Evolutionary conservation across 805 yeast genomes (phyloP), one percentile per base, ranked within the genome.

Genomic region (Pichia exigua): DNA sequence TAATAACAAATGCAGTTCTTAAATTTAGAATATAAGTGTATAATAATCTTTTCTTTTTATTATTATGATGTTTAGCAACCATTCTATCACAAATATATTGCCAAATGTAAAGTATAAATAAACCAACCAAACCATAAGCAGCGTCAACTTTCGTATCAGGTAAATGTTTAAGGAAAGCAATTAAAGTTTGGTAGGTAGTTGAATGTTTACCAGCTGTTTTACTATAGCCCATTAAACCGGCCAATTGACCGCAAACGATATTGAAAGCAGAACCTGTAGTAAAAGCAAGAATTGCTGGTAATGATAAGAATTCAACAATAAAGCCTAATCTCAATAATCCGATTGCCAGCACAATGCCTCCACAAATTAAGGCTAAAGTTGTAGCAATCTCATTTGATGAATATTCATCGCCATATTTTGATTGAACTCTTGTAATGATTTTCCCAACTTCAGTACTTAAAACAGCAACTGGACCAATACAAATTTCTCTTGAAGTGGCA

Each of bases 401-500:
- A 56, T 75, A 73, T 15, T 38, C 24, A 44, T 65, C 64, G 35
- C 62, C 62, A 44, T 60, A 47, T 54, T 73, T 76, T 13, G 59
- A 71, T 55, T 79, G 78, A 12, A 90, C 94, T 47, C 73, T 72
- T 27, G 80, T 75, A 50, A 91, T 75, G 51, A 87, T 89, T 65
- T 84, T 87, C 47, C 91, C 83, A 38, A 87, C 89, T 65, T 89
- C 91, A 57, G 81, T 67, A 17, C 95, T 86, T 96, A 91, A 90
- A 52, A 91, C 97, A 13, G 97, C 97, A 39, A 91, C 97, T 12
- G 97, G 97, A 27, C 97, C 97, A 61, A 91, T 90, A 54, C 95
- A 85, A 40, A 91, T 96, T 74, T 91, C 97, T 68, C 91, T 91
- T 24, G 95, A 86, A 15, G 97, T 91, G 15, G 97, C 97, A 69